phyloP scores from a whole-genome alignment of 1,139 yeast species.

The Sugiyamaella japonica region DNA sequence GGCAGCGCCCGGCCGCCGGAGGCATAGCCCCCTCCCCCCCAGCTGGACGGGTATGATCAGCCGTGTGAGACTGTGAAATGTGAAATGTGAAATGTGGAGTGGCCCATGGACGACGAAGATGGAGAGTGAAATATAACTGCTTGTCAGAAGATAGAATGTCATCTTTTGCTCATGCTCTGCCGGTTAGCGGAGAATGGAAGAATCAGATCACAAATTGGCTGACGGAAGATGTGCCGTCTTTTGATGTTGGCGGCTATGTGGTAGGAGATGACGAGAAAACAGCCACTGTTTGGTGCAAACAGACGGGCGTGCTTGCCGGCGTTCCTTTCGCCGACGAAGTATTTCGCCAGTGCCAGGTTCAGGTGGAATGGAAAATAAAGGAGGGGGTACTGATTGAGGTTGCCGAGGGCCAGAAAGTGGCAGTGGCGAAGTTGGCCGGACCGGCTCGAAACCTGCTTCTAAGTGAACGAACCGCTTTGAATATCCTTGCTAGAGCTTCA shows the following conservation, averaged over 20 bases:
- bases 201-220: conserved; percentile 72
- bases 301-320: conserved; percentile 79
- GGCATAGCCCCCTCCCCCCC: too few species aligned
- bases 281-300: conserved; percentile 81
- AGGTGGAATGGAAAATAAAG: conserved; percentile 66
- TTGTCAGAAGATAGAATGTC: neutral
- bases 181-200: conserved; percentile 77
- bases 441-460: conserved; percentile 74
- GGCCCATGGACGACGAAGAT: too few species aligned
- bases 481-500: conserved; percentile 76
- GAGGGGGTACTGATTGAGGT: conserved; percentile 69
- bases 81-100: too few species aligned
- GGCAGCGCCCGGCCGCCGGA: too few species aligned
- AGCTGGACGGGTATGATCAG: too few species aligned
- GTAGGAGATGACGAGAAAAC: conserved; percentile 75
- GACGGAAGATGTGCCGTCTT: conserved; percentile 87
- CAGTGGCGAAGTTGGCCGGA: conserved; percentile 77
- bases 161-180: conserved; percentile 57
- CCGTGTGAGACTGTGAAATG: too few species aligned
- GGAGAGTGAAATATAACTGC: too few species aligned
- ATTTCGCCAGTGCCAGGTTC: conserved; percentile 68
- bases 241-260: conserved; percentile 91
- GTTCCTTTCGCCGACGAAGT: conserved; percentile 89
- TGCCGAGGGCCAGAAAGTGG: conserved; percentile 56
- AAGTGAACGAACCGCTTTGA: conserved; percentile 86